These are phyloP conservation scores for Apiospora arundinis DNA, from an alignment of 2,329 filamentous ascomycete genomes.

Conservation along the genomic window DNA sequence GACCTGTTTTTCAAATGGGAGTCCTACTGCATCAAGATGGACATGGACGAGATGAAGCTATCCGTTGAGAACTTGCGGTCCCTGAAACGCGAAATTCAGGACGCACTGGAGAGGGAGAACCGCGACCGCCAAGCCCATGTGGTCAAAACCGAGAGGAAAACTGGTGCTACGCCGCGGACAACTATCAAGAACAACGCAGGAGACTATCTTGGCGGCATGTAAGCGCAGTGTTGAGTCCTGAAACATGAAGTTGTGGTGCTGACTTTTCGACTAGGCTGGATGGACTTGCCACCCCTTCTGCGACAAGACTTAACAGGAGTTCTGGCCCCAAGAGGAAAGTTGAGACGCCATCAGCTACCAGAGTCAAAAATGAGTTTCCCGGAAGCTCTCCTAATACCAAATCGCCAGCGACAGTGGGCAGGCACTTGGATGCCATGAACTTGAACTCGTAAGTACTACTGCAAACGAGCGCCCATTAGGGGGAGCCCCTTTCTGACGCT, in stretches of 20 bases:
- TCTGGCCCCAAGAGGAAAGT: conserved; percentile 44
- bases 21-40: conserved; percentile 95
- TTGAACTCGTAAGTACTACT: conserved; percentile 44
- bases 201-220: conserved; percentile 85
- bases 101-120: conserved; percentile 79
- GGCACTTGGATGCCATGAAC: conserved; percentile 47
- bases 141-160: conserved; percentile 67
- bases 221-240: conserved; percentile 23
- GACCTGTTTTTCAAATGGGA: conserved; percentile 99
- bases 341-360: conserved; percentile 55
- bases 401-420: conserved; percentile 47
- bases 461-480: not conserved
- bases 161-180: conserved; percentile 67
- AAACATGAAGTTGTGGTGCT: conserved; percentile 25
- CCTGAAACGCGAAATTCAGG: conserved; percentile 88
- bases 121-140: conserved; percentile 65
- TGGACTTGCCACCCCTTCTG: conserved; percentile 65
- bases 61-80: conserved; percentile 74
- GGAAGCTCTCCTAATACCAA: conserved; percentile 54
- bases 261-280: conserved; percentile 60
- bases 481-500: not conserved
- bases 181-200: conserved; percentile 48
- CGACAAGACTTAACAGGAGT: conserved; percentile 50
- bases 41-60: conserved; percentile 75
- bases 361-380: conserved; percentile 50